Evolutionary conservation across 306 rosid species (phyloP).

Genomic region (Betula pendula): DNA sequence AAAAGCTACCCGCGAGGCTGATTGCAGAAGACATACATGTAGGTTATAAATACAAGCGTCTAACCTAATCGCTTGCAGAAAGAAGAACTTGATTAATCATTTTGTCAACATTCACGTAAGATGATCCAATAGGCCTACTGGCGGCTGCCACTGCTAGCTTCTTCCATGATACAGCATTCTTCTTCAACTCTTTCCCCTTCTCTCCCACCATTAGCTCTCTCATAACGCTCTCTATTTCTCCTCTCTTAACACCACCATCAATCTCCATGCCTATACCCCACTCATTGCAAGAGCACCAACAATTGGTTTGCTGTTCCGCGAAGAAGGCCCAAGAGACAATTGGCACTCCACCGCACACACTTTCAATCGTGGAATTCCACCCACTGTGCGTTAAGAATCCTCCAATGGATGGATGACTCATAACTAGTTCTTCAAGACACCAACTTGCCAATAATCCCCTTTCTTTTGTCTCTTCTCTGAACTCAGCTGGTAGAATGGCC

Average conservation of each 20-base stretch:
- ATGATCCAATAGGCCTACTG: constrained; percentile 32
- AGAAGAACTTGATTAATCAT: constrained; percentile 32
- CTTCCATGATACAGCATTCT: constrained; percentile 50
- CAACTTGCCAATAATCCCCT: constrained; percentile 49
- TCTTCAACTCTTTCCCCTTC: constrained; percentile 50
- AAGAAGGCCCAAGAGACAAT: constrained; percentile 81
- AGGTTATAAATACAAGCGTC: too few species aligned
- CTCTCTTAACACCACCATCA: constrained; percentile 44
- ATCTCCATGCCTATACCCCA: constrained; percentile 78
- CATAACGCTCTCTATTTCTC: constrained; percentile 42
- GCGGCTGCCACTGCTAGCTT: constrained; percentile 35
- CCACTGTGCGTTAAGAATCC: constrained; percentile 74
- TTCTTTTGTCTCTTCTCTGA: constrained; percentile 33
- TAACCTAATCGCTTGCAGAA: too few species aligned
- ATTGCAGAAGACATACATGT: too few species aligned
- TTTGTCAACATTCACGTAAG: constrained; percentile 33
- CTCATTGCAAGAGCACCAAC: constrained; percentile 45
- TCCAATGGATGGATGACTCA: constrained; percentile 52
- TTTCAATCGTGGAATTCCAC: constrained; percentile 80
- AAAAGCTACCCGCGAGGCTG: too few species aligned
- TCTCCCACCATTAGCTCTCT: constrained; percentile 59
- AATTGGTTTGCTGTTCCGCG: constrained; percentile 73
- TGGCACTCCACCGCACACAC: constrained; percentile 55
- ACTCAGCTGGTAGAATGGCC: constrained; percentile 44
- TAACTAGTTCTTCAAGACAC: constrained; percentile 66